Percentiles rank a stretch among this genome's conserved stretches.
These are phyloP conservation scores for Solanum chiquidenum DNA, from an alignment of 257 asterid species.

Conservation along the genomic window DNA sequence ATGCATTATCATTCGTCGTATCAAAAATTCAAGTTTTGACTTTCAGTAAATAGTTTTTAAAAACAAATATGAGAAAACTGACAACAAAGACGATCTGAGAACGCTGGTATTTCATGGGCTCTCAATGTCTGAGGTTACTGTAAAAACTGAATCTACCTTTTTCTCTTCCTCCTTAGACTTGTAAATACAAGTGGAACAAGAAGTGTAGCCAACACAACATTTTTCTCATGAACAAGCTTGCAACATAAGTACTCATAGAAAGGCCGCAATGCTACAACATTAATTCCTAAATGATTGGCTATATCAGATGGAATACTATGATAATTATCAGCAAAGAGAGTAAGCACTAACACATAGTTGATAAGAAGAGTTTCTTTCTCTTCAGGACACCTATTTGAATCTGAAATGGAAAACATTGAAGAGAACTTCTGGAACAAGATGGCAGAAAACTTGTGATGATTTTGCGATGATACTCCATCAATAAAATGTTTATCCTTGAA, in stretches of 20 bases:
- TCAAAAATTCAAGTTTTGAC: not conserved
- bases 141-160: not conserved
- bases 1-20: not conserved
- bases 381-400: conserved; percentile 25
- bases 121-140: not conserved
- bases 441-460: conserved; percentile 31
- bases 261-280: conserved; percentile 17
- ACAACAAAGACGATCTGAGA: not conserved
- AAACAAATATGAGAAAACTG: not conserved
- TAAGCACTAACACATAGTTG: conserved; percentile 65
- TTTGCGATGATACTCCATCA: conserved; percentile 52
- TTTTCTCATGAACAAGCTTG: conserved; percentile 46
- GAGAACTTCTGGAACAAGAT: conserved; percentile 54
- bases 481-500: conserved; percentile 62
- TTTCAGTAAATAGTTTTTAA: not conserved
- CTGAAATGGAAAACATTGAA: conserved; percentile 34
- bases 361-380: conserved; percentile 48
- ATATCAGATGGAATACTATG: conserved; percentile 49
- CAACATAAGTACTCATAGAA: conserved; percentile 61
- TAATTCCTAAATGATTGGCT: conserved; percentile 64
- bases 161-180: conserved; percentile 22
- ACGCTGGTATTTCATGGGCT: not conserved
- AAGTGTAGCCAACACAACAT: conserved; percentile 39
- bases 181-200: conserved; percentile 56
- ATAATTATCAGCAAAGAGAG: conserved; percentile 60